Evolutionary conservation across 805 yeast genomes (phyloP).

Genomic region (Zygotorulaspora chibaensis): DNA sequence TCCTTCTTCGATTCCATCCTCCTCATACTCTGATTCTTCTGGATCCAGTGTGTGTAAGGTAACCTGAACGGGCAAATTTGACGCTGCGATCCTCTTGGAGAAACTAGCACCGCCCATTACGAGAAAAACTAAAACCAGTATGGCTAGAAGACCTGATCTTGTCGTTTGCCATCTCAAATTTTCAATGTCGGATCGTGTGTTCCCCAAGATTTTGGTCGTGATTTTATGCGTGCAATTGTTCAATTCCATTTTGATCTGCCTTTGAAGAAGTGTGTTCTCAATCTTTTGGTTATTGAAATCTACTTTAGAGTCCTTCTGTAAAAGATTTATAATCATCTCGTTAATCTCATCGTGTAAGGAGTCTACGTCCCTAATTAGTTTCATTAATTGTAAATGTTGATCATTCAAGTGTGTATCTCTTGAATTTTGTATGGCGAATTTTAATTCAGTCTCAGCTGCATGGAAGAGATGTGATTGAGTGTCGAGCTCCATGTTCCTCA

Average conservation of each 20-base stretch:
- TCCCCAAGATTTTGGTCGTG: slow-evolving; percentile 73
- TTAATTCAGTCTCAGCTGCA: slow-evolving; percentile 84
- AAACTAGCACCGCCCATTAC: slow-evolving; percentile 51
- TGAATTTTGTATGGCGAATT: slow-evolving; percentile 69
- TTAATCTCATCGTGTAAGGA: slow-evolving; percentile 73
- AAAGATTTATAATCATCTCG: slow-evolving; percentile 50
- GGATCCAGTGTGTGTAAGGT: slow-evolving; percentile 33
- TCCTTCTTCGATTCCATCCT: slow-evolving; percentile 20
- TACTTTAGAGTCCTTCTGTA: slow-evolving; percentile 75
- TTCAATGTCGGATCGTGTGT: slow-evolving; percentile 81
- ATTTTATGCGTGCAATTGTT: slow-evolving; percentile 84
- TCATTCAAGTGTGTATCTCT: slow-evolving; percentile 68
- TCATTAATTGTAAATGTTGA: slow-evolving; percentile 59
- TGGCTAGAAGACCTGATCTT: slow-evolving; percentile 77
- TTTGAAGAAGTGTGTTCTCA: slow-evolving; percentile 73
- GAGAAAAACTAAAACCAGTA: slow-evolving; percentile 58
- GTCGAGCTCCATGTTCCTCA: slow-evolving; percentile 60
- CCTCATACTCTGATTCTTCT: slow-evolving; percentile 37
- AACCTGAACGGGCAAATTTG: slow-evolving; percentile 35
- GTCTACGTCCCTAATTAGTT: slow-evolving; percentile 67
- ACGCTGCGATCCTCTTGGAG: slow-evolving; percentile 36
- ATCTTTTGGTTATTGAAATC: slow-evolving; percentile 82
- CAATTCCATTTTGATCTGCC: slow-evolving; percentile 59
- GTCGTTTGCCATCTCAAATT: slow-evolving; percentile 90
- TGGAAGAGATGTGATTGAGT: slow-evolving; percentile 86